A percentile compares a stretch with the other conserved stretches of the same genome.
Conservation (phyloP, 2,329 filamentous ascomycete genomes). For the Cryphonectria nitschkei region DNA sequence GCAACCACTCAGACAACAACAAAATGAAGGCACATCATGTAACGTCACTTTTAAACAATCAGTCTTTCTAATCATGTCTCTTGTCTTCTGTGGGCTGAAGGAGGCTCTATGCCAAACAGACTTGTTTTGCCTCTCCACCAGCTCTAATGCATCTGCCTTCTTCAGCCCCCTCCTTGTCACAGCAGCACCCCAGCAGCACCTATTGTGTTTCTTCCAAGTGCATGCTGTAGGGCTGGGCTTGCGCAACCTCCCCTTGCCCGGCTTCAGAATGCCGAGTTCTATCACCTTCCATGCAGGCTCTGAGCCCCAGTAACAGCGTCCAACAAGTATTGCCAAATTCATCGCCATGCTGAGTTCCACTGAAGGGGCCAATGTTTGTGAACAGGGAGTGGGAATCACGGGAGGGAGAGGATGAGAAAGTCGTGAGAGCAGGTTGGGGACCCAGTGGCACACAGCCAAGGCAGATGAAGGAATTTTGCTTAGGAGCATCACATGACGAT, state of each 20-base stretch:
- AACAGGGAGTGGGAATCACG: constrained; percentile 1
- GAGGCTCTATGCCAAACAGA: constrained; percentile 31
- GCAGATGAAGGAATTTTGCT: constrained; percentile 15
- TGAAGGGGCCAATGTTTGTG: neutral
- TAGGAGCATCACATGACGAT: constrained; percentile 19
- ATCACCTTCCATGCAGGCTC: neutral
- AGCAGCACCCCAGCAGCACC: constrained; percentile 4
- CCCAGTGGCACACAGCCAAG: constrained; percentile 8
- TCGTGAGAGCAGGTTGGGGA: constrained; percentile 13
- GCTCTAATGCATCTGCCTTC: constrained; percentile 30
- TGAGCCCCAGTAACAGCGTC: neutral
- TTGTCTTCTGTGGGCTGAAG: constrained; percentile 27
- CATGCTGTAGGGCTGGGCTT: neutral
- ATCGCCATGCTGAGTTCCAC: constrained; percentile 17
- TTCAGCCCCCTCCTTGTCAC: constrained; percentile 9
- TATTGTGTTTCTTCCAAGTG: constrained; percentile 8
- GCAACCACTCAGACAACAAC: neutral
- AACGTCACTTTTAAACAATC: neutral
- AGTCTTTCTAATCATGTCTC: constrained; percentile 30
- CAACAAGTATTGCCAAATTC: constrained; percentile 15
- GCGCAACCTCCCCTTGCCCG: neutral
- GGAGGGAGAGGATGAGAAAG: neutral
- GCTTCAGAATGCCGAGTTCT: neutral
- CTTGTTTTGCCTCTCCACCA: constrained; percentile 25
- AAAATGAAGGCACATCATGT: neutral